These are phyloP conservation scores for Pyronema domesticum DNA, from an alignment of 495 filamentous ascomycete genomes.

Conservation along the genomic window DNA sequence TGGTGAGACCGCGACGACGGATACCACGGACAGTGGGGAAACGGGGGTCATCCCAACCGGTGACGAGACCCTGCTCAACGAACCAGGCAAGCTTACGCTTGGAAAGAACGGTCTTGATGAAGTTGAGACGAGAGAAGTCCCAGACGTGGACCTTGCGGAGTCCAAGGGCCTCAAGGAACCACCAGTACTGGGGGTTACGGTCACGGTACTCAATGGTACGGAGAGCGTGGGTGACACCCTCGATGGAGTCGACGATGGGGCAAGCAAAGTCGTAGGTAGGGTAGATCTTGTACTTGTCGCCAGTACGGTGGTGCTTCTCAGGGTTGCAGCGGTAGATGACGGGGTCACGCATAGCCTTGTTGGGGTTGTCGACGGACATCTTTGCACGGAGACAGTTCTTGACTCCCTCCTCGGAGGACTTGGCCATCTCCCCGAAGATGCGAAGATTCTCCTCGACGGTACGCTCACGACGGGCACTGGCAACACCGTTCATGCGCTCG, in stretches of 20 bases:
- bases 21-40: slow-evolving; percentile 89
- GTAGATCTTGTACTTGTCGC: slow-evolving; percentile 81
- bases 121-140: slow-evolving; percentile 97
- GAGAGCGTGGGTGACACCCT: slow-evolving; percentile 88
- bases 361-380: slow-evolving; percentile 64
- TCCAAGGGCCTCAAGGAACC: slow-evolving; percentile 75
- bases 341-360: slow-evolving; percentile 76
- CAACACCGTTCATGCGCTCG: slow-evolving; percentile 57
- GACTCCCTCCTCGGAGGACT: slow-evolving; percentile 52
- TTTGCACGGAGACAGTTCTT: slow-evolving; percentile 80
- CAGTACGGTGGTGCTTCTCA: slow-evolving; percentile 74
- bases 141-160: slow-evolving; percentile 84
- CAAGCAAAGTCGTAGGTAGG: slow-evolving; percentile 91
- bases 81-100: slow-evolving; percentile 93
- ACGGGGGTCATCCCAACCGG: slow-evolving; percentile 90
- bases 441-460: slow-evolving; percentile 61
- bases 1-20: slow-evolving; percentile 74
- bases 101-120: slow-evolving; percentile 71
- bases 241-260: slow-evolving; percentile 74
- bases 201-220: slow-evolving; percentile 95
- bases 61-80: slow-evolving; percentile 68
- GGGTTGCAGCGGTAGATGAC: slow-evolving; percentile 87
- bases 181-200: slow-evolving; percentile 91
- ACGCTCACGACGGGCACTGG: slow-evolving; percentile 58
- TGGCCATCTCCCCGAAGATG: slow-evolving; percentile 78